Evolutionary conservation across 352 stramenopile genomes (phyloP).

Genomic region (Pythium dissimile): DNA sequence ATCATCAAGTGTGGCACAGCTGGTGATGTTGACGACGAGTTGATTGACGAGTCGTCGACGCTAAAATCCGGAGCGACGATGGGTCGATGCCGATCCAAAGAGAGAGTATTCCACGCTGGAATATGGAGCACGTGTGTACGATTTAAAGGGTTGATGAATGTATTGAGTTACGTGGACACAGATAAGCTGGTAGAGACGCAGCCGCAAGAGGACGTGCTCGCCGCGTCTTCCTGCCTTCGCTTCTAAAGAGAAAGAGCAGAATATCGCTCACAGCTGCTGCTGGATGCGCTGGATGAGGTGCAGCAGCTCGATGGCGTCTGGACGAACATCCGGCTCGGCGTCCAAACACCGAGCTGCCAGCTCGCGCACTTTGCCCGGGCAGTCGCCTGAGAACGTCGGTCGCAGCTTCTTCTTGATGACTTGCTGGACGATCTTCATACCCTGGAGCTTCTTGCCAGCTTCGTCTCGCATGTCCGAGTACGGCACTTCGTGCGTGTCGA

Average conservation of each 20-base stretch:
- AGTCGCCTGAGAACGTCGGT: conserved; percentile 50
- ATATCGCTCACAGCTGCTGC: conserved; percentile 12
- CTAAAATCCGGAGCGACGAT: too few relatives aligned
- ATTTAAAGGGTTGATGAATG: neutral
- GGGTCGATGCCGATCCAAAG: too few relatives aligned
- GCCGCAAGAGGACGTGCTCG: neutral
- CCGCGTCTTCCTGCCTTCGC: neutral
- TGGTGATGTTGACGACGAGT: too few relatives aligned
- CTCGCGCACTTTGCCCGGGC: conserved; percentile 51
- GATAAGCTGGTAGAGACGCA: neutral
- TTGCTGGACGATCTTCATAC: conserved; percentile 83
- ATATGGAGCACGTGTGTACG: too few relatives aligned
- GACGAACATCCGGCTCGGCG: conserved; percentile 59
- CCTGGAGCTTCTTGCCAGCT: conserved; percentile 68
- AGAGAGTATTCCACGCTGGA: too few relatives aligned
- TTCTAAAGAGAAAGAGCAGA: neutral
- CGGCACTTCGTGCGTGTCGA: conserved; percentile 43
- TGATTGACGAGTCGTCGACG: too few relatives aligned
- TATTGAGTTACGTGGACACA: neutral
- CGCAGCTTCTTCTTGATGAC: conserved; percentile 65
- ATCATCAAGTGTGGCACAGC: too few relatives aligned
- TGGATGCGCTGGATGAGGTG: conserved; percentile 41
- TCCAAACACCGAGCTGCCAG: conserved; percentile 63
- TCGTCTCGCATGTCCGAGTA: conserved; percentile 78
- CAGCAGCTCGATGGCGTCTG: conserved; percentile 64